Conservation (phyloP, 768 basidiomycete species). For the Hygrocybe coccinea region DNA sequence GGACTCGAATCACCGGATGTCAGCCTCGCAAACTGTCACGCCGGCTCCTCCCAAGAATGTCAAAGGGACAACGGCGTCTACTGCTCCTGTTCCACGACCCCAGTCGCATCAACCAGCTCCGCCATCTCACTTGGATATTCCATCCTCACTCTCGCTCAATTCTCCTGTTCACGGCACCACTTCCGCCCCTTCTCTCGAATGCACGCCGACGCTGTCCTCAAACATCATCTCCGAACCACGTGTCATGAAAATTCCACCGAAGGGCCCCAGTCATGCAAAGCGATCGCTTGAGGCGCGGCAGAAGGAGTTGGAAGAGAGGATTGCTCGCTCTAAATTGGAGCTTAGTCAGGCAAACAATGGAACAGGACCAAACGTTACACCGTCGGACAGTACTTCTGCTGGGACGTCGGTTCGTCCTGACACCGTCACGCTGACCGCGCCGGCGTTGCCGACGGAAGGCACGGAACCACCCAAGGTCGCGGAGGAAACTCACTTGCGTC, state of each 20-base stretch:
- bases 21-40: not conserved
- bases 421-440: not conserved
- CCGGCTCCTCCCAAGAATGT: no score
- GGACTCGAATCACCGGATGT: not conserved
- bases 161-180: not conserved
- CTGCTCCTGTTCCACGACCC: not conserved
- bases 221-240: slow-evolving; percentile 33
- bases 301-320: slow-evolving; percentile 43
- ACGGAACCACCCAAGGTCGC: slow-evolving; percentile 26
- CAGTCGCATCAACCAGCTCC: not conserved
- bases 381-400: not conserved
- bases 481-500: slow-evolving; percentile 41
- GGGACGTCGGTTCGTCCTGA: not conserved
- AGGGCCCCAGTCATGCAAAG: slow-evolving; percentile 36
- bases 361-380: not conserved
- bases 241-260: slow-evolving; percentile 36
- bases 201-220: slow-evolving; percentile 13
- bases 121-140: no score
- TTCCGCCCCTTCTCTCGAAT: slow-evolving; percentile 4
- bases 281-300: slow-evolving; percentile 38
- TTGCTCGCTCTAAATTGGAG: slow-evolving; percentile 36
- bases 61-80: not conserved
- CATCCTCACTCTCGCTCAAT: not conserved
- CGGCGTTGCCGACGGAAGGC: not conserved
- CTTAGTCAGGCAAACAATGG: slow-evolving; percentile 15